A percentile compares a stretch with the other conserved stretches of the same genome.
These are phyloP conservation scores for Moesziomyces parantarcticus DNA, from an alignment of 1,284 basidiomycete genomes.

Conservation along the genomic window DNA sequence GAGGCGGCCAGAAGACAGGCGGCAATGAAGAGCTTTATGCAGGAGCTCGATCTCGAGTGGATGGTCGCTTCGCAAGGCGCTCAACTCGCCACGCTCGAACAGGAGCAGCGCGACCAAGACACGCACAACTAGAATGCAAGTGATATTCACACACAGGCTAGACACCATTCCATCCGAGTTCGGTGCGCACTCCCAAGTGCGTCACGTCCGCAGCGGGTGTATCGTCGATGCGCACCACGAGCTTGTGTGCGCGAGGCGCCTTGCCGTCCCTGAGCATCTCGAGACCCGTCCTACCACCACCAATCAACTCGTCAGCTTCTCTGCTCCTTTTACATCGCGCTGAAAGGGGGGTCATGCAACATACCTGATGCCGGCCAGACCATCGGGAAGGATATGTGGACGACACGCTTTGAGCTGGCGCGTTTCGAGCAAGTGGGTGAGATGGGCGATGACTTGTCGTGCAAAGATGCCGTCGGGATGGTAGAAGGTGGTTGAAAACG, in stretches of 20 bases:
- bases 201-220: constrained; percentile 57
- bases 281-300: constrained; percentile 44
- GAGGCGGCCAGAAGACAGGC: constrained; percentile 80
- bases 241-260: constrained; percentile 56
- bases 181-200: constrained; percentile 46
- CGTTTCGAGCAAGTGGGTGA: constrained; percentile 21
- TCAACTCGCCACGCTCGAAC: constrained; percentile 29
- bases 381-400: constrained; percentile 48
- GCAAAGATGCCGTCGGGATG: constrained; percentile 39
- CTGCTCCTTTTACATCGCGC: background rate
- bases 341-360: background rate
- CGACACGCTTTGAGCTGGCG: constrained; percentile 31
- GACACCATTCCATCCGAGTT: constrained; percentile 59
- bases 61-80: constrained; percentile 52
- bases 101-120: constrained; percentile 1
- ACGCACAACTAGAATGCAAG: no score
- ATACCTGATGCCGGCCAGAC: constrained; percentile 54
- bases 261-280: constrained; percentile 51
- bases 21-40: constrained; percentile 67
- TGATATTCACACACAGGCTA: background rate
- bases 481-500: constrained; percentile 62
- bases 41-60: constrained; percentile 59
- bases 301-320: constrained; percentile 2
- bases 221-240: constrained; percentile 50
- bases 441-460: constrained; percentile 2